Evolutionary conservation across 2,329 filamentous ascomycete species (phyloP).

Genomic region (Fusarium aywerte): DNA sequence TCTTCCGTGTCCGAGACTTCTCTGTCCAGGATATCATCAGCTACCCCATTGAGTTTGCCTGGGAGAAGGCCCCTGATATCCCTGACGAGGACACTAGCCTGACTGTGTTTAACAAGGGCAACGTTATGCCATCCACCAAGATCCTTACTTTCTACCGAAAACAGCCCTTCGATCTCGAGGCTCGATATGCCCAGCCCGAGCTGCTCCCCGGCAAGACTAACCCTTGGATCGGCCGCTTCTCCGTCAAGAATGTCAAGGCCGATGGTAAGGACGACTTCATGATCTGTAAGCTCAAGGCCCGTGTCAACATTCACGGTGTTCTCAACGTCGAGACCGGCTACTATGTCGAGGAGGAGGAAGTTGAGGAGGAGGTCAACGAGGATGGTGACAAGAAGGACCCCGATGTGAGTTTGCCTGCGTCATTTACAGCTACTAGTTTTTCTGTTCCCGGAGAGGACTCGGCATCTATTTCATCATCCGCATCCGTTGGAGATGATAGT

Average conservation of each 20-base stretch:
- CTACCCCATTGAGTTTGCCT: conserved; percentile 98
- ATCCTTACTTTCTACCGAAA: conserved; percentile 99
- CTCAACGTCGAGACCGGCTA: conserved; percentile 97
- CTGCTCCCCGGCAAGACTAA: conserved; percentile 87
- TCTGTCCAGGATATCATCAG: conserved; percentile 96
- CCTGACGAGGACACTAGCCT: conserved; percentile 98
- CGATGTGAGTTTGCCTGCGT: conserved; percentile 69
- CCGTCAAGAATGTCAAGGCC: conserved; percentile 96
- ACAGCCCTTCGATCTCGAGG: conserved; percentile 95
- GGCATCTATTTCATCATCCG: conserved; percentile 25
- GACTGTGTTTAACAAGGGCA: conserved; percentile 97
- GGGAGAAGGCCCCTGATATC: conserved; percentile 98
- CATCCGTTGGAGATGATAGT: conserved; percentile 33
- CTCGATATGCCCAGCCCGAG: conserved; percentile 89
- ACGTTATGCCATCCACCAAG: conserved; percentile 97
- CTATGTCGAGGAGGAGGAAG: conserved; percentile 97
- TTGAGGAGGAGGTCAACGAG: conserved; percentile 91
- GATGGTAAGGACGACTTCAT: conserved; percentile 97
- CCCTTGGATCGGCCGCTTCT: conserved; percentile 97
- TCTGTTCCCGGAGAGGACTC: background rate
- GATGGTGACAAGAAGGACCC: conserved; percentile 72
- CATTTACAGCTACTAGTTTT: conserved; percentile 1
- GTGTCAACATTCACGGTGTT: conserved; percentile 95
- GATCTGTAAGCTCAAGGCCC: conserved; percentile 99
- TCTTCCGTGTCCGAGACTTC: conserved; percentile 99